Evolutionary conservation across 768 basidiomycete species (phyloP).

Genomic region (Tylopilus balloui): DNA sequence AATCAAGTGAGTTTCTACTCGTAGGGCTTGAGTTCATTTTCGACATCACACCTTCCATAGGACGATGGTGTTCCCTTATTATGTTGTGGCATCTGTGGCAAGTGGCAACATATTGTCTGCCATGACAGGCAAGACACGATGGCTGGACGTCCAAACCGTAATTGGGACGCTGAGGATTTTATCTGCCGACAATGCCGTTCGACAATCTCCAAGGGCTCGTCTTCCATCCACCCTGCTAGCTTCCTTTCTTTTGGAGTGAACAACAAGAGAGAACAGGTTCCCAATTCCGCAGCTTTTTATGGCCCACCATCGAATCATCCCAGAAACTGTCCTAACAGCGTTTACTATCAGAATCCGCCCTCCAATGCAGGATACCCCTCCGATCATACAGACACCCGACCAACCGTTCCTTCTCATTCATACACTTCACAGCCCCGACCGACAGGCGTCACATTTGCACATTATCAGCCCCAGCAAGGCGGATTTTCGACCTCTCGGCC

Average conservation of each 20-base stretch:
- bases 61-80: slow-evolving; percentile 78
- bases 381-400: slow-evolving; percentile 19
- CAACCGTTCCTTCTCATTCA: slow-evolving; percentile 15
- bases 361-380: slow-evolving; percentile 22
- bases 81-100: slow-evolving; percentile 74
- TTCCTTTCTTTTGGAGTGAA: slow-evolving; percentile 7
- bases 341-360: slow-evolving; percentile 14
- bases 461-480: slow-evolving; percentile 36
- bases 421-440: slow-evolving; percentile 19
- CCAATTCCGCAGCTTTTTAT: slow-evolving; percentile 13
- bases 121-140: slow-evolving; percentile 69
- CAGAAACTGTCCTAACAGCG: slow-evolving; percentile 15
- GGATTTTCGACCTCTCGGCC: slow-evolving; percentile 34
- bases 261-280: slow-evolving; percentile 8
- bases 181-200: slow-evolving; percentile 57
- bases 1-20: slow-evolving; percentile 55
- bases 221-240: slow-evolving; percentile 3
- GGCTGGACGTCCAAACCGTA: slow-evolving; percentile 60
- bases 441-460: slow-evolving; percentile 33
- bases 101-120: slow-evolving; percentile 89
- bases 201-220: slow-evolving; percentile 8
- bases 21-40: neutral
- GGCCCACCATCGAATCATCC: slow-evolving; percentile 11
- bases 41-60: slow-evolving; percentile 36
- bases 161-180: slow-evolving; percentile 88